Percentiles rank a stretch among this genome's conserved stretches.
Evolutionary conservation across 768 basidiomycete species (phyloP).

Genomic region (Collybia mongolica): DNA sequence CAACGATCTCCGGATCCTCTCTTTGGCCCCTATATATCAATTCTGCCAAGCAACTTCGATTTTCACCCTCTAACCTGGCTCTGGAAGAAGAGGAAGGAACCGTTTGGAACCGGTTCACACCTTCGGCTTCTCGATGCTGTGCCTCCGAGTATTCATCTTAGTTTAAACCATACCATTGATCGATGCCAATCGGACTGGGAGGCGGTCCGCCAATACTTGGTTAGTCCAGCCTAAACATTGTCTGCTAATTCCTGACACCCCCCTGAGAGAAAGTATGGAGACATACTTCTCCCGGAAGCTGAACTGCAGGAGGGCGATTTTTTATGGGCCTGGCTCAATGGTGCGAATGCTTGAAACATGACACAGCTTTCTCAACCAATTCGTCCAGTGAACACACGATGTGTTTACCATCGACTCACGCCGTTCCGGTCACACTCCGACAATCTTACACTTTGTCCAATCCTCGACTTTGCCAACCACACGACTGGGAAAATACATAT

Average conservation of each 20-base stretch:
- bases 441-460: slow-evolving; percentile 85
- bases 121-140: slow-evolving; percentile 37
- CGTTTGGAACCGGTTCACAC: slow-evolving; percentile 10
- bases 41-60: slow-evolving; percentile 71
- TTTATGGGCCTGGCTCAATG: slow-evolving; percentile 92
- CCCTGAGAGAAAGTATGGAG: too few species aligned
- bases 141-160: slow-evolving; percentile 43
- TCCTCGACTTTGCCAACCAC: slow-evolving; percentile 93
- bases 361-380: slow-evolving; percentile 1
- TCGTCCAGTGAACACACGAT: slow-evolving; percentile 83
- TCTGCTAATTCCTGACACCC: too few species aligned
- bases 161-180: slow-evolving; percentile 39
- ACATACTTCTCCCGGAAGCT: slow-evolving; percentile 5
- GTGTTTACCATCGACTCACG: slow-evolving; percentile 69
- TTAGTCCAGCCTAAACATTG: slow-evolving; percentile 28
- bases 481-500: slow-evolving; percentile 38
- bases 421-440: slow-evolving; percentile 51
- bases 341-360: slow-evolving; percentile 33
- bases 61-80: slow-evolving; percentile 85
- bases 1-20: slow-evolving; percentile 48
- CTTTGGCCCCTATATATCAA: slow-evolving; percentile 78
- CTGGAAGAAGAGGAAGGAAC: slow-evolving; percentile 23
- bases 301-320: slow-evolving; percentile 41
- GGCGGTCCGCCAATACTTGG: slow-evolving; percentile 48
- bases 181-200: slow-evolving; percentile 64